Percentiles rank a stretch among this genome's conserved stretches.
Conservation (phyloP, 1,284 basidiomycete species). For the Hymenochaete sp. region DNA sequence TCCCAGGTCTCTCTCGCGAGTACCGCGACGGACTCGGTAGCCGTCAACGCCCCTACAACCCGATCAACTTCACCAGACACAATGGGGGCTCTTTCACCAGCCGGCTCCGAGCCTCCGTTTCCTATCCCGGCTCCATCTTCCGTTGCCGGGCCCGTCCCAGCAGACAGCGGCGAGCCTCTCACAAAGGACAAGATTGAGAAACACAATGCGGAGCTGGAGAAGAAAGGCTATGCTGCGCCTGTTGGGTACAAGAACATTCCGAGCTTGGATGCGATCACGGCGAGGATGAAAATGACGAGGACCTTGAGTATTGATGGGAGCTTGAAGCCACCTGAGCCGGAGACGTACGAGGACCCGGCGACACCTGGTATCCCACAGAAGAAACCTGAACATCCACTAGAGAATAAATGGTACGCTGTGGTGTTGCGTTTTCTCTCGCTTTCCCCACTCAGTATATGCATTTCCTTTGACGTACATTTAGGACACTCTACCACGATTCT, state of each 20-base stretch:
- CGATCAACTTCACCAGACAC: constrained; percentile 47
- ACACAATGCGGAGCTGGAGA: constrained; percentile 43
- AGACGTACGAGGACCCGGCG: constrained; percentile 71
- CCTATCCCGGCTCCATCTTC: constrained; percentile 27
- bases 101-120: constrained; percentile 40
- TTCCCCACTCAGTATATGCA: background rate
- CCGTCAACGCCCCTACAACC: constrained; percentile 51
- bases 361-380: constrained; percentile 66
- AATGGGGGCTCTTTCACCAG: constrained; percentile 24
- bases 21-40: constrained; percentile 47
- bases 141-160: too few species aligned
- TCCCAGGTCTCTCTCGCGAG: constrained; percentile 48
- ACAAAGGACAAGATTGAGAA: constrained; percentile 54
- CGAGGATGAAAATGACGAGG: constrained; percentile 58
- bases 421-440: background rate
- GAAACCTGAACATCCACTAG: constrained; percentile 73
- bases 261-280: constrained; percentile 71
- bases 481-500: constrained; percentile 81
- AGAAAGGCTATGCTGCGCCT: constrained; percentile 40
- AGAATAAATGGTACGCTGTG: constrained; percentile 65
- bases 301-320: constrained; percentile 65
- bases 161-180: constrained; percentile 46
- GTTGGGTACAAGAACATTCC: constrained; percentile 82
- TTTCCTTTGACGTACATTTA: constrained; percentile 23
- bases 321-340: constrained; percentile 60